These are phyloP conservation scores for Coniosporium apollinis DNA, from an alignment of 495 filamentous ascomycete genomes.

Conservation along the genomic window DNA sequence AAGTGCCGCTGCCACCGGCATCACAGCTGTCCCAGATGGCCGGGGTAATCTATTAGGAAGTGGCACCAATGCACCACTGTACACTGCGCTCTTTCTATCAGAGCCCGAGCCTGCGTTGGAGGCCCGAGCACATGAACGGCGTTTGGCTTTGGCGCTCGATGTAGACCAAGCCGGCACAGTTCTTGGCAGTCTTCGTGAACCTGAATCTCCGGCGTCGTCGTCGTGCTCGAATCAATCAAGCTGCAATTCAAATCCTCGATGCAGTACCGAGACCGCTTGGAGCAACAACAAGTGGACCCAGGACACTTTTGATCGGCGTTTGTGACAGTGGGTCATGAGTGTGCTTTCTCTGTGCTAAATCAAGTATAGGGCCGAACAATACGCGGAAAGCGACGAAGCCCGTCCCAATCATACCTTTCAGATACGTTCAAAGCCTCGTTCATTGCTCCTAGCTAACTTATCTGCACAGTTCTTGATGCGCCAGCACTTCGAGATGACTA, in stretches of 20 bases:
- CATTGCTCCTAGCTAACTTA: conserved; percentile 4
- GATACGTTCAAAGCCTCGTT: conserved; percentile 31
- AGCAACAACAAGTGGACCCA: conserved; percentile 26
- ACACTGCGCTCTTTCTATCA: conserved; percentile 49
- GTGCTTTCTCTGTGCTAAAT: neutral
- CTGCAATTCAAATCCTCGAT: neutral
- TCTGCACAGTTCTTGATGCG: conserved; percentile 60
- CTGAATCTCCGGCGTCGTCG: neutral
- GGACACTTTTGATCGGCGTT: conserved; percentile 28
- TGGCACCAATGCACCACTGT: conserved; percentile 59
- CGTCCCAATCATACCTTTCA: conserved; percentile 60
- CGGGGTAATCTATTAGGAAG: conserved; percentile 45
- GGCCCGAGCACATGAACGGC: conserved; percentile 49
- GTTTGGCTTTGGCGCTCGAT: conserved; percentile 70
- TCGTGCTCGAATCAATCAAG: neutral
- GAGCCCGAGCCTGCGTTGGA: conserved; percentile 39
- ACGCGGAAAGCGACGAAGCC: conserved; percentile 6
- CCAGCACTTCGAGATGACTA: conserved; percentile 83
- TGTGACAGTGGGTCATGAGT: conserved; percentile 3
- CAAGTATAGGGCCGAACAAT: neutral
- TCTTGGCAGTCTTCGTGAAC: conserved; percentile 22
- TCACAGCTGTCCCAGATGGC: conserved; percentile 39
- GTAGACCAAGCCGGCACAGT: conserved; percentile 51
- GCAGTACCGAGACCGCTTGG: conserved; percentile 12
- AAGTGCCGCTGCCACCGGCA: conserved; percentile 32